Evolutionary conservation across 73 alveolate species (phyloP).

Genomic region (Paramecium bursaria): DNA sequence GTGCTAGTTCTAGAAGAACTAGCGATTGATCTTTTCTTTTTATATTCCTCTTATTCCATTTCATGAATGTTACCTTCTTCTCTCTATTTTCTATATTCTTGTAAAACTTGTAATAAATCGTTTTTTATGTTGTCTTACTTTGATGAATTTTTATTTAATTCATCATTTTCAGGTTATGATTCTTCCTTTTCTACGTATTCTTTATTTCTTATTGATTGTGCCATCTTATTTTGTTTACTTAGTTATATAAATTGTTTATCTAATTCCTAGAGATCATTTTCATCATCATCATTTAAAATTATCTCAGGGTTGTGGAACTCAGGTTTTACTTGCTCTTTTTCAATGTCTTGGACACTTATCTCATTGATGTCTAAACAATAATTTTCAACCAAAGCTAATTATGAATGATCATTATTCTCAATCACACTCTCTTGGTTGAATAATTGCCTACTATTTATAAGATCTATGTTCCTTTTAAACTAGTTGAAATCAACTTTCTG

Average conservation of each 20-base stretch:
- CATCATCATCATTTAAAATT: slow-evolving; percentile 44
- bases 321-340: no score
- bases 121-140: background rate
- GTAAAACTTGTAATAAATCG: background rate
- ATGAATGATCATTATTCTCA: no score
- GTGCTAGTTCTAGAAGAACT: slow-evolving; percentile 58
- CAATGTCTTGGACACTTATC: no score
- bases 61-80: slow-evolving; percentile 4
- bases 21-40: slow-evolving; percentile 48
- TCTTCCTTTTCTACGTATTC: slow-evolving; percentile 58
- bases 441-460: no score
- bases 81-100: background rate
- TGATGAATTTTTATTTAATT: slow-evolving; percentile 32
- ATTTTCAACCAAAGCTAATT: no score
- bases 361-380: no score
- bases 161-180: slow-evolving; percentile 29
- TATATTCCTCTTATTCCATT: slow-evolving; percentile 17
- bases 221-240: background rate
- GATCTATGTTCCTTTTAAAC: no score
- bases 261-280: background rate
- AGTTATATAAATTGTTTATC: background rate
- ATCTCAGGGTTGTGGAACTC: no score
- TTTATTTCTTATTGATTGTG: background rate
- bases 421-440: no score
- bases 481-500: no score